Evolutionary conservation across 1,284 basidiomycete genomes (phyloP).

Genomic region (Sporisorium reilianum): DNA sequence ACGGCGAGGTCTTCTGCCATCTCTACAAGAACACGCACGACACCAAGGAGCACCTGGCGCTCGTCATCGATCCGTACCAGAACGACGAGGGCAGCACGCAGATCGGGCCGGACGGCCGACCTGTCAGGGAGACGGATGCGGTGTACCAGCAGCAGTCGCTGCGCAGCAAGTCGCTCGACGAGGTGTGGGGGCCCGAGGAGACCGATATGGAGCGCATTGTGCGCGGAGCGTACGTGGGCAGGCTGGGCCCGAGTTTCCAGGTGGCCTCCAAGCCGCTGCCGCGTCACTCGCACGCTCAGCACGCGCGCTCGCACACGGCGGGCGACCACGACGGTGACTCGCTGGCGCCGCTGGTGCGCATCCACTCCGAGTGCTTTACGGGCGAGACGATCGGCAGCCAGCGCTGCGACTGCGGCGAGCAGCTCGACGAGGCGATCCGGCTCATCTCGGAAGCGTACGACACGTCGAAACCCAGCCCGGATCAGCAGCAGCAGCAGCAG

Average conservation of each 20-base stretch:
- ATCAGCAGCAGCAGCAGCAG: background rate
- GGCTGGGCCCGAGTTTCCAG: constrained; percentile 77
- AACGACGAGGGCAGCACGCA: constrained; percentile 45
- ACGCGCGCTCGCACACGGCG: constrained; percentile 24
- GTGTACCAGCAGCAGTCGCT: constrained; percentile 72
- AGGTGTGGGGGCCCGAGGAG: constrained; percentile 85
- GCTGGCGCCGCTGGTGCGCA: constrained; percentile 84
- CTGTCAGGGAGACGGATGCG: constrained; percentile 35
- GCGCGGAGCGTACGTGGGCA: constrained; percentile 91
- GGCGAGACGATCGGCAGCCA: constrained; percentile 98
- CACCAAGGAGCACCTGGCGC: constrained; percentile 93
- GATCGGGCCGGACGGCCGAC: constrained; percentile 35
- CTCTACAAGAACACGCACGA: constrained; percentile 89
- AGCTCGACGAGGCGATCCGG: constrained; percentile 94
- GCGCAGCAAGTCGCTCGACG: constrained; percentile 84
- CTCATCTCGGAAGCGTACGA: constrained; percentile 75
- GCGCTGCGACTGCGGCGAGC: constrained; percentile 98
- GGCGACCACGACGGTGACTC: constrained; percentile 24
- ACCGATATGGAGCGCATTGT: constrained; percentile 93
- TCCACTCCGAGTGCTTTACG: constrained; percentile 98
- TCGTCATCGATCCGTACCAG: constrained; percentile 81
- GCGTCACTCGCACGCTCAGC: constrained; percentile 70
- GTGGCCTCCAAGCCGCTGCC: constrained; percentile 71
- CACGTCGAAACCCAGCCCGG: constrained; percentile 68
- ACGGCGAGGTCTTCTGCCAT: constrained; percentile 92